Base-by-base conservation (phyloP, 1,139 yeast species). In the Scheffersomyces lignicola region DNA sequence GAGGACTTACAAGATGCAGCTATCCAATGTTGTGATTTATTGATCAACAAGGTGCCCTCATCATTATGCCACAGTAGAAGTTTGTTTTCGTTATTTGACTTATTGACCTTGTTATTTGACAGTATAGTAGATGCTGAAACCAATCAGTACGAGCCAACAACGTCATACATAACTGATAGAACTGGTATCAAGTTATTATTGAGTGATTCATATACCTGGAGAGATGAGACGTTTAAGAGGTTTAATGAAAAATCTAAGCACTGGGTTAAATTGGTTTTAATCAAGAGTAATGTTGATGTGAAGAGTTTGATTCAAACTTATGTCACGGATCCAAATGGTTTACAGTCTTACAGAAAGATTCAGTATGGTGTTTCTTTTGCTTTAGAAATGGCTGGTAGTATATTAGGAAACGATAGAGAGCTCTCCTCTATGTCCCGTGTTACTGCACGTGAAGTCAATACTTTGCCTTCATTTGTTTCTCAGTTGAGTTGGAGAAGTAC, bases 321-420 rank as follows among this genome's bases (percentile, higher is more conserved):
- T 52, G 76, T 89, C 9, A 72, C 89, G 3, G 69, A 61, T 21
- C 54, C 62, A 17, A 70, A 70, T 49, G 51, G 59, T 29, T 56
- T 59, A 29, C 62, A 56, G 33, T 44, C 53, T 11, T 46, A 43
- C 23, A 49, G 51, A 26, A 65, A 63, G 36, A 73, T 86, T 28
- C 83, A 85, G 39, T 80, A 76, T 53, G 97, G 96, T 29, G 83
- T 86, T 36, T 82, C 95, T 0, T 87, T 92, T 69, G 97, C 97
- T 0, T 65, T 89, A 42, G 94, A 87, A 47, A 76, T 88, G 80
- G 94, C 96, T 1, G 92, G 95, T 2, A 60, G 76, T 5, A 76
- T 87, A 15, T 63, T 82, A 12, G 70, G 81, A 16, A 72, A 71
- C 29, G 95, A 88, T 48, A 69, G 78, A 40, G 90, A 83, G 47